Percentiles rank a stretch among this genome's conserved stretches.
Conservation (phyloP, 2,329 filamentous ascomycete species). For the Geoglossum cookeanum region DNA sequence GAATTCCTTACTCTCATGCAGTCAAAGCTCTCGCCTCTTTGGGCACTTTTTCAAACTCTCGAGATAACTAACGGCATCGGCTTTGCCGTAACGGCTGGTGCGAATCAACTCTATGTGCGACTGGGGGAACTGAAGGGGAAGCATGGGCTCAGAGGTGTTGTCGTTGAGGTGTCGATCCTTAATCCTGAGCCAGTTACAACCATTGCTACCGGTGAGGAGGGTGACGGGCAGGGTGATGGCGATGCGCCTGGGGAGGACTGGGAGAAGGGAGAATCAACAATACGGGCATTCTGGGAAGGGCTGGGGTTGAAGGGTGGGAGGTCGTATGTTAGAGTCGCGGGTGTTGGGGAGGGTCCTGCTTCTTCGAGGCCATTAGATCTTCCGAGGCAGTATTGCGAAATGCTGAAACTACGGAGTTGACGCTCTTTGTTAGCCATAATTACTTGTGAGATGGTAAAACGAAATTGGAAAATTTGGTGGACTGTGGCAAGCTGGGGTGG, state of each 20-base stretch:
- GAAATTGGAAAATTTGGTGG: too few relatives aligned
- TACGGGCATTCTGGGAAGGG: background rate
- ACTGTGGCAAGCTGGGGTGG: too few relatives aligned
- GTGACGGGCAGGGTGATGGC: background rate
- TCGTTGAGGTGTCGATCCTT: background rate
- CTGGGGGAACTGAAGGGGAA: background rate
- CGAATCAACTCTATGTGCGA: background rate
- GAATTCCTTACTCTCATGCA: background rate
- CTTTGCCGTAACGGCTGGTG: background rate
- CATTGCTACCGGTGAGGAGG: background rate
- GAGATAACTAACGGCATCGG: background rate
- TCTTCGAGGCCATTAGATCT: constrained; percentile 16
- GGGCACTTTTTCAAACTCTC: background rate
- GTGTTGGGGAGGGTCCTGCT: constrained; percentile 13
- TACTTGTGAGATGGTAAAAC: too few relatives aligned
- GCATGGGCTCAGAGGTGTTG: background rate
- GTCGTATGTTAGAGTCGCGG: constrained; percentile 6
- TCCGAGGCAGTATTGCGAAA: constrained; percentile 26
- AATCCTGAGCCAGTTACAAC: background rate
- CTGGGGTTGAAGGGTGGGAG: background rate
- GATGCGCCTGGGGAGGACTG: background rate
- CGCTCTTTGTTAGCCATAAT: background rate
- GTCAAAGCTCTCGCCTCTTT: background rate
- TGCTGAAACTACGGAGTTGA: constrained; percentile 21
- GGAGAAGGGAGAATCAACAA: background rate